phyloP scores from a whole-genome alignment of 768 basidiomycete genomes.

The Russula dissimulans region DNA sequence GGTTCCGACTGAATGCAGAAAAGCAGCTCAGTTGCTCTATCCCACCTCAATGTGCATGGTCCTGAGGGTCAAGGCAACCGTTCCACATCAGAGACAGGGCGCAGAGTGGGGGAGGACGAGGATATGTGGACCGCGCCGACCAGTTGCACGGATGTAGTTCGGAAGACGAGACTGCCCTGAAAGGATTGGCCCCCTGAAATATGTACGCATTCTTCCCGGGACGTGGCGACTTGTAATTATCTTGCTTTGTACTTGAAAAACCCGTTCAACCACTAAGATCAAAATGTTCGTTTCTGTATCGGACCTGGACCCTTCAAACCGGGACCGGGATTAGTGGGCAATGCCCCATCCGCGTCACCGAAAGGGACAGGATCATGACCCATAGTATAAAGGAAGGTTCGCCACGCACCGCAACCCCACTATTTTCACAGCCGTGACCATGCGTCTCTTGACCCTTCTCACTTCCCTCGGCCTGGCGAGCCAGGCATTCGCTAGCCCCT shows the following conservation, averaged over 20 bases:
- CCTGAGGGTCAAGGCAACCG: too few species aligned
- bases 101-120: too few species aligned
- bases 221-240: neutral
- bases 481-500: neutral
- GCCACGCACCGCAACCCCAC: neutral
- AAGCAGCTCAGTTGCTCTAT: too few species aligned
- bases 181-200: neutral
- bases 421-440: neutral
- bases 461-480: neutral
- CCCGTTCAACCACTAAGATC: neutral
- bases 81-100: too few species aligned
- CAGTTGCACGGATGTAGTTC: too few species aligned
- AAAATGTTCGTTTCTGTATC: neutral
- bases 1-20: neutral
- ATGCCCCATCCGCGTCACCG: neutral
- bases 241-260: neutral
- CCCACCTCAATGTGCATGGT: too few species aligned
- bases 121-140: too few species aligned
- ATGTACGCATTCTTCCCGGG: neutral
- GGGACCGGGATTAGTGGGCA: neutral
- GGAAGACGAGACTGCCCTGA: too few species aligned
- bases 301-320: neutral
- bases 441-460: constrained; percentile 4
- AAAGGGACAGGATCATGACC: too few species aligned
- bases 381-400: neutral